A percentile compares a stretch with the other conserved stretches of the same genome.
phyloP scores from a whole-genome alignment of 305 asterid genomes.

The Euphrasia arctica region DNA sequence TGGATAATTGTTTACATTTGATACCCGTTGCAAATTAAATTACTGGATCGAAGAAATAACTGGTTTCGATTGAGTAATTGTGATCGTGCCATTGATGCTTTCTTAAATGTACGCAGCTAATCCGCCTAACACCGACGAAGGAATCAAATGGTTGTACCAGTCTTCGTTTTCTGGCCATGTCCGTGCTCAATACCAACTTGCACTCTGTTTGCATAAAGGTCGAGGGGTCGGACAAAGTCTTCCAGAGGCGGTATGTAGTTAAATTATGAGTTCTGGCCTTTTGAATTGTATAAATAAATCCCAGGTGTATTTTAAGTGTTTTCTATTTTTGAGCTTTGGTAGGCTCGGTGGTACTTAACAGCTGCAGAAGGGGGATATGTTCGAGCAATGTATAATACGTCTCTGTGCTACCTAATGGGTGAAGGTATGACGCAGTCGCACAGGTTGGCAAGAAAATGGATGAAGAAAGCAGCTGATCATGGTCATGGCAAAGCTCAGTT shows the following conservation, averaged over 20 bases:
- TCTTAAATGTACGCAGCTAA: conserved; percentile 40
- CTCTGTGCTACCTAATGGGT: conserved; percentile 79
- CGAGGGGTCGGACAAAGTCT: conserved; percentile 53
- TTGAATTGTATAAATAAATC: neutral
- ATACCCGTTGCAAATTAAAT: too few relatives aligned
- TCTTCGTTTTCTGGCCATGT: conserved; percentile 75
- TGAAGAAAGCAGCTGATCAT: conserved; percentile 87
- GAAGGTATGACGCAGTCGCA: conserved; percentile 68
- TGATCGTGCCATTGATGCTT: conserved; percentile 3
- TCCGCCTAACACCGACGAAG: conserved; percentile 56
- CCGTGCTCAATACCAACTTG: conserved; percentile 94
- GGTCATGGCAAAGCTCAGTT: conserved; percentile 94
- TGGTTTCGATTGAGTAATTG: too few relatives aligned
- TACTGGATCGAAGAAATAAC: too few relatives aligned
- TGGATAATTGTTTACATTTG: too few relatives aligned
- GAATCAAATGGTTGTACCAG: conserved; percentile 58
- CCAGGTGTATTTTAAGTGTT: too few relatives aligned
- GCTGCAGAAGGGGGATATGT: conserved; percentile 97
- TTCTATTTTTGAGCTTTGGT: conserved; percentile 15
- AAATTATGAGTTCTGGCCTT: neutral
- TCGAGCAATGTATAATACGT: conserved; percentile 87
- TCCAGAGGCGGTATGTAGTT: conserved; percentile 57
- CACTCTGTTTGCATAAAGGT: conserved; percentile 84
- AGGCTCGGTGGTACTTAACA: conserved; percentile 79
- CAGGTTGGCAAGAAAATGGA: conserved; percentile 78